phyloP scores from a whole-genome alignment of 2,329 filamentous ascomycete genomes.

The Aureobasidium sp. region DNA sequence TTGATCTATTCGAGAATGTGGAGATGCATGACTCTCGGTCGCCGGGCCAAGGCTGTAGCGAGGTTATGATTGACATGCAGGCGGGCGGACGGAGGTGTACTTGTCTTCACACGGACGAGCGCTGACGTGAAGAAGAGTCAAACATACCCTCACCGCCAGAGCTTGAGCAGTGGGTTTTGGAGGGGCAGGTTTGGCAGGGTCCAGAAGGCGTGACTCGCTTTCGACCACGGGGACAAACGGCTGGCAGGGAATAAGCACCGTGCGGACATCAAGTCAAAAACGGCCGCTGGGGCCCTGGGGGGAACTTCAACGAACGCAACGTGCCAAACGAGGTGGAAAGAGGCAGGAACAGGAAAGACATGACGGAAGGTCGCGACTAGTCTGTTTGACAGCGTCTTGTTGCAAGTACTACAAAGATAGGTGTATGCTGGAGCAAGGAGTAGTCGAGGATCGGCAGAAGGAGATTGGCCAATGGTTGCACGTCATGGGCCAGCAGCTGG shows the following conservation, averaged over 20 bases:
- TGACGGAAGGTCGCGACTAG: background rate
- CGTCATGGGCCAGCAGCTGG: conserved; percentile 4
- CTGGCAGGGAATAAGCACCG: background rate
- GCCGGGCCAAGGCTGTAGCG: background rate
- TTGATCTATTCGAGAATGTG: background rate
- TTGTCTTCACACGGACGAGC: background rate
- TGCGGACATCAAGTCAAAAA: background rate
- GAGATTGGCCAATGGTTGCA: conserved; percentile 5
- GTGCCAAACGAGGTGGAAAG: background rate
- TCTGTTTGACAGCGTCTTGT: background rate
- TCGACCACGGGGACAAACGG: background rate
- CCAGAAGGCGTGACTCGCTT: background rate
- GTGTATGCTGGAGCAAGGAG: background rate
- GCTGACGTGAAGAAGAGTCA: conserved; percentile 4
- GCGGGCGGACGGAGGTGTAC: background rate
- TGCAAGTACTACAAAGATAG: background rate
- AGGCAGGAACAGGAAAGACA: conserved; percentile 2
- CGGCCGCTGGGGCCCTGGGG: conserved; percentile 7
- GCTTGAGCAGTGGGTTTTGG: background rate
- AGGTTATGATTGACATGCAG: conserved; percentile 9
- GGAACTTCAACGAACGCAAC: conserved; percentile 6
- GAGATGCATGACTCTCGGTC: background rate
- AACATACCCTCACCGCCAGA: conserved; percentile 4
- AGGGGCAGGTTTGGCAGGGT: background rate
- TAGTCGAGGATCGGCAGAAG: background rate